Conservation (phyloP, 2,329 filamentous ascomycete species). For the Talaromyces rugulosus region DNA sequence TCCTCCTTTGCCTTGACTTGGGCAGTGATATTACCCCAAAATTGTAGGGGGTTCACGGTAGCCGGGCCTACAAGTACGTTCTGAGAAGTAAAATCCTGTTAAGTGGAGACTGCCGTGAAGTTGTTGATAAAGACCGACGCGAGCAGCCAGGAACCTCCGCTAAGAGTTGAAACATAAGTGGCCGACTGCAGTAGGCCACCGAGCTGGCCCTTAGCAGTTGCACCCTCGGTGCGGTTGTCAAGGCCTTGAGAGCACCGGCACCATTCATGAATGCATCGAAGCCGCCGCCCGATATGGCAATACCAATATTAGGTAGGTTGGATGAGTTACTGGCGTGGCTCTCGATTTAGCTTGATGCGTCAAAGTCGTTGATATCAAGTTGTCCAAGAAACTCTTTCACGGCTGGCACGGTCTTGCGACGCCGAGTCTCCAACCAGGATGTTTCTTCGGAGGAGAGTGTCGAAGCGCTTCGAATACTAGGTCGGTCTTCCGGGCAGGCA, state of each 20-base stretch:
- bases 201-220: conserved; percentile 62
- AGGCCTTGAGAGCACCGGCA: conserved; percentile 74
- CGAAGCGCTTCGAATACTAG: conserved; percentile 61
- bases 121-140: conserved; percentile 76
- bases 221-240: conserved; percentile 64
- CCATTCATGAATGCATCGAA: conserved; percentile 81
- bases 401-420: conserved; percentile 68
- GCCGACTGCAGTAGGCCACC: conserved; percentile 76
- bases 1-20: conserved; percentile 58
- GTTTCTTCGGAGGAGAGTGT: conserved; percentile 65
- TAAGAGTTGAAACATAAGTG: conserved; percentile 76
- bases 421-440: conserved; percentile 67
- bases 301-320: conserved; percentile 64
- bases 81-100: conserved; percentile 54
- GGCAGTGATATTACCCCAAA: conserved; percentile 58
- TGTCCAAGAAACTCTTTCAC: conserved; percentile 68
- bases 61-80: conserved; percentile 58
- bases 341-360: conserved; percentile 67
- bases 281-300: conserved; percentile 77
- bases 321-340: conserved; percentile 51
- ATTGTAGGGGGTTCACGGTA: conserved; percentile 47
- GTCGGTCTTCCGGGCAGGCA: conserved; percentile 65
- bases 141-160: conserved; percentile 81
- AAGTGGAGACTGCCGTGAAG: conserved; percentile 62
- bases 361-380: conserved; percentile 69